Conservation (phyloP, 768 basidiomycete genomes). For the Amanita rubescens region DNA sequence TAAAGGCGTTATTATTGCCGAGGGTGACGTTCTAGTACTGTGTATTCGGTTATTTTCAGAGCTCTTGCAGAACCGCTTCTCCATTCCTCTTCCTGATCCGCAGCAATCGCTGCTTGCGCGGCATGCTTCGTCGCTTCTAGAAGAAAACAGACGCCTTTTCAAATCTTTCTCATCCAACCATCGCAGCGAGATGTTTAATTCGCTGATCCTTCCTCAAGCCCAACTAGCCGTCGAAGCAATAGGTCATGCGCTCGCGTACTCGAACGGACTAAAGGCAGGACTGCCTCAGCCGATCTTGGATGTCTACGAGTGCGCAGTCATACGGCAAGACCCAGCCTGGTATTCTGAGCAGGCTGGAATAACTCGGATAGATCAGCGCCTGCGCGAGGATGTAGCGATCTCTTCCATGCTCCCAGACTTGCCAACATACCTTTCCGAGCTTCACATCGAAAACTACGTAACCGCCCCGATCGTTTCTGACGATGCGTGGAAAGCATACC, state of each 20-base stretch:
- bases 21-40: constrained; percentile 44
- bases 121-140: constrained; percentile 39
- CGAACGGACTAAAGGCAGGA: constrained; percentile 36
- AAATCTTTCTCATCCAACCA: constrained; percentile 31
- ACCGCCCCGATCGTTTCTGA: constrained; percentile 49
- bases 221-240: constrained; percentile 50
- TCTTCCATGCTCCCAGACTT: constrained; percentile 37
- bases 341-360: constrained; percentile 47
- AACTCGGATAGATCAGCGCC: constrained; percentile 38
- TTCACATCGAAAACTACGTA: constrained; percentile 44
- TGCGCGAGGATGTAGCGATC: constrained; percentile 40
- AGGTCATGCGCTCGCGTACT: constrained; percentile 56
- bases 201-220: constrained; percentile 49
- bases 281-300: constrained; percentile 45
- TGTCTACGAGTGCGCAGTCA: constrained; percentile 45
- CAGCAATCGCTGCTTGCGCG: constrained; percentile 44
- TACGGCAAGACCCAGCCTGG: constrained; percentile 52
- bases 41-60: constrained; percentile 55
- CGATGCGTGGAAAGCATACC: constrained; percentile 40
- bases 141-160: constrained; percentile 38
- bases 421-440: constrained; percentile 30
- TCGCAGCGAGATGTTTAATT: constrained; percentile 45
- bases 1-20: constrained; percentile 54
- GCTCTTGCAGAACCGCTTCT: constrained; percentile 47
- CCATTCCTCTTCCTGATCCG: constrained; percentile 41